Base-by-base conservation (phyloP, 2,329 filamentous ascomycete species). In the Cyphellophora attinorum region DNA sequence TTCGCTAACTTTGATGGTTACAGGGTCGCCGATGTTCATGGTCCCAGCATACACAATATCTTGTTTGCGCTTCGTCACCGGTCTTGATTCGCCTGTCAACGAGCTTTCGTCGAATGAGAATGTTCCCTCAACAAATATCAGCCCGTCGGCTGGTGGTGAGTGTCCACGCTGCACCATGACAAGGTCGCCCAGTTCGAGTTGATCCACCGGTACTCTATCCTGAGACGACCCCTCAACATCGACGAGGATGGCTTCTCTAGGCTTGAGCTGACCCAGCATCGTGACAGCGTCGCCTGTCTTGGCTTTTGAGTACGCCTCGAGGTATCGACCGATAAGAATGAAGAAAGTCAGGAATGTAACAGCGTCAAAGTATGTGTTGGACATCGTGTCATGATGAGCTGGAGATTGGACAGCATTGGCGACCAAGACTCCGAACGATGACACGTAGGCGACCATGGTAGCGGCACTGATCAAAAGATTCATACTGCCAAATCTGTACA, bases 401-500 rank as follows among this genome's bases (percentile, higher is more conserved):
- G 34, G 32, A 12, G 44, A 44, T 30, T 44, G 45, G 33, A 71
- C 68, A 3, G 61, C 58, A 35, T 60, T 73, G 5, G 76, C 73
- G 33, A 85, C 79, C 53, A 95, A 70, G 44, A 93, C 78, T 11
- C 76, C 80, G 15, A 93, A 62, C 0, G 85, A 93, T 1, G 85
- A 79, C 42, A 93, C 65, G 55, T 93, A 94, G 2, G 88, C 88
- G 40, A 95, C 85, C 2, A 76, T 81, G 0, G 88, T 93, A 5
- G 86, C 88, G 2, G 93, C 69, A 5, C 82, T 91, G 59, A 95
- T 88, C 40, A 95, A 71, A 64, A 93, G 81, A 53, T 93, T 93
- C 88, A 95, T 95, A 62, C 86, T 94, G 6, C 88, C 88, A 51
- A 95, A 95, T n/a, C 82, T 78, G 56, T 86, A 85, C 51, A 95